phyloP scores from a whole-genome alignment of 2,329 filamentous ascomycete genomes.

The Trichoderma atroviride region DNA sequence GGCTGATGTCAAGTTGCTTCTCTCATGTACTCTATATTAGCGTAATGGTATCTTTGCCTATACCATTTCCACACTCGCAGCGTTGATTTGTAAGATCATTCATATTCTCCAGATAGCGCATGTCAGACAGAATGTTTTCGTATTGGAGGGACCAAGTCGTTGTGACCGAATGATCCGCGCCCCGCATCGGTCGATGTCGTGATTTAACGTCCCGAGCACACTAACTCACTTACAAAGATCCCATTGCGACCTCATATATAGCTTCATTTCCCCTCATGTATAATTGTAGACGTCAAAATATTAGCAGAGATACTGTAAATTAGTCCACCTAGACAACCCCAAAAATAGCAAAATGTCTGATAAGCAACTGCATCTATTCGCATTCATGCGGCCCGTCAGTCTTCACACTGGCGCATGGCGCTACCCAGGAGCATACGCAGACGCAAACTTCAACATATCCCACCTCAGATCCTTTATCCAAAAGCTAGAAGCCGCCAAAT shows the following conservation, averaged over 20 bases:
- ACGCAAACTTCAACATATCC: conserved; percentile 60
- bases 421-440: conserved; percentile 56
- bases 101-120: neutral
- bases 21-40: neutral
- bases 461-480: conserved; percentile 57
- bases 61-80: too few species aligned
- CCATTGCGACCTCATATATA: neutral
- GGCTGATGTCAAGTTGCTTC: neutral
- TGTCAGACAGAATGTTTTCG: neutral
- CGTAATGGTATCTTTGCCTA: neutral
- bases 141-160: neutral
- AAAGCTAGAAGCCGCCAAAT: conserved; percentile 56
- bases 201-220: conserved; percentile 17
- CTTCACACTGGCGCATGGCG: conserved; percentile 60
- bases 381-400: conserved; percentile 61
- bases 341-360: conserved; percentile 27
- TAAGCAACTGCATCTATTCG: conserved; percentile 55
- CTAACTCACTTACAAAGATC: neutral
- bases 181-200: conserved; percentile 26
- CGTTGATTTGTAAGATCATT: neutral
- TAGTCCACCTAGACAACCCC: neutral
- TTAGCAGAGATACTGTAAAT: neutral
- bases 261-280: neutral
- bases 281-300: neutral
- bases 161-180: conserved; percentile 4